Base-by-base conservation (phyloP, 192 early-diverging fungal species). In the Coemansia erecta region DNA sequence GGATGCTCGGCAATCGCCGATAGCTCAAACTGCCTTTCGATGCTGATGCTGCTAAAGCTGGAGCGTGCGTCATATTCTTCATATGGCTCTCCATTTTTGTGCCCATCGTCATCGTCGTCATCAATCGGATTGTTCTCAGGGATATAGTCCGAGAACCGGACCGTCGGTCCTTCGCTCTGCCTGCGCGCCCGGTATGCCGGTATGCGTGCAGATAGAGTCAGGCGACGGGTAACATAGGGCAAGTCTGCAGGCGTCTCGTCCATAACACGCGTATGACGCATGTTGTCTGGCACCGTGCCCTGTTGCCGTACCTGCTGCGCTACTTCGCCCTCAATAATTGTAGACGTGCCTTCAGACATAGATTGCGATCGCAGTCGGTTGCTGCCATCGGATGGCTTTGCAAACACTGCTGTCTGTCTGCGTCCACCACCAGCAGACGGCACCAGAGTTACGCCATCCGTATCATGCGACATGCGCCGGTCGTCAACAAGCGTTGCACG, bases 191-290 rank as follows among this genome's bases (percentile, higher is more conserved):
- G 64, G 26, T 68, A 68, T 11, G 65, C 61, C 0, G 72, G 62
- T 7, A 68, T 21, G 17, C 26, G 55, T 0, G 53, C 56, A 1
- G 72, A 74, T 6, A 74, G 41, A 0, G 72, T 74, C 18, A 74
- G 56, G 55, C 64, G 68, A 17, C 72, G 72, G n/a, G 48, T 56
- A 5, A 74, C 62, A 19, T 64, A 56, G 0, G 57, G 58, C 1
- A 54, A 33, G 2, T 46, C 44, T 0, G 23, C 49, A 4, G 24
- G 42, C n/a, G 33, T 21, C 7, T 56, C 61, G 53, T 70, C 68
- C 2, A 70, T 44, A 15, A 64, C 58, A 5, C 62, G 68, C 15
- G 68, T 58, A 54, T 64, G 68, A 1, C 68, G 68, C 61, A 58
- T 63, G 23, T 52, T 55, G 6, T 62, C 61, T 0, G 42, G 53